phyloP scores from a whole-genome alignment of 2,329 filamentous ascomycete species.

The Clonostachys chloroleuca region DNA sequence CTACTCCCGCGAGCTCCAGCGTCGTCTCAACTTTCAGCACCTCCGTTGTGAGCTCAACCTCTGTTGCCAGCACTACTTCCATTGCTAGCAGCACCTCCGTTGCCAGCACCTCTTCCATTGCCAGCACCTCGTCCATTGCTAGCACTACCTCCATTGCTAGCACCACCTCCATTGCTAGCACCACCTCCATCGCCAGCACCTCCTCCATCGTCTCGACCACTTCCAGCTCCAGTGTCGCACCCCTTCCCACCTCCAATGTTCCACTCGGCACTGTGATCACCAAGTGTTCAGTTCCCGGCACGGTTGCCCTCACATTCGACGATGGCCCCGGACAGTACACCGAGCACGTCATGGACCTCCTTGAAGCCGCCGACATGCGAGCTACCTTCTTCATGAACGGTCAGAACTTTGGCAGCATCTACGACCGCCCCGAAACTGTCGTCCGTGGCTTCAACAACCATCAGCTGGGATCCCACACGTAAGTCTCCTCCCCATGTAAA shows the following conservation, averaged over 20 bases:
- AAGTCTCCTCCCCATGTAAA: constrained; percentile 7
- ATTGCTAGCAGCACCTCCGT: too few species aligned
- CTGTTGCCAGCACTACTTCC: too few species aligned
- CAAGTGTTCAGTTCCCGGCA: constrained; percentile 22
- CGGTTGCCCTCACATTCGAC: constrained; percentile 38
- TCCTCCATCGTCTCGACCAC: too few species aligned
- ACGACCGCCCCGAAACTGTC: constrained; percentile 10
- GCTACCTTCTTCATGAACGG: constrained; percentile 22
- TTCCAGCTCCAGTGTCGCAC: too few species aligned
- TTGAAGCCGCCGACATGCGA: constrained; percentile 6
- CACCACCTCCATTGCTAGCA: too few species aligned
- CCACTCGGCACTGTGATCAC: constrained; percentile 51
- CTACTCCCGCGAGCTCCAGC: too few species aligned
- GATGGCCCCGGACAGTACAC: constrained; percentile 40
- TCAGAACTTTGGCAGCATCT: constrained; percentile 12
- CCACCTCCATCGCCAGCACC: too few species aligned
- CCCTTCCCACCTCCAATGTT: constrained; percentile 14
- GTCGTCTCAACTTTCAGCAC: too few species aligned
- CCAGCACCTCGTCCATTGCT: too few species aligned
- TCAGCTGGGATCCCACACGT: constrained; percentile 47
- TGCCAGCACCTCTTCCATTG: too few species aligned
- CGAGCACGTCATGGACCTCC: constrained; percentile 29
- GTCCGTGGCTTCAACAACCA: constrained; percentile 42
- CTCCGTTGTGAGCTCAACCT: too few species aligned
- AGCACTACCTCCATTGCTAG: too few species aligned